Evolutionary conservation across 805 yeast species (phyloP), one percentile per base, ranked within the genome.

Genomic region (Kurtzmaniella fragi): DNA sequence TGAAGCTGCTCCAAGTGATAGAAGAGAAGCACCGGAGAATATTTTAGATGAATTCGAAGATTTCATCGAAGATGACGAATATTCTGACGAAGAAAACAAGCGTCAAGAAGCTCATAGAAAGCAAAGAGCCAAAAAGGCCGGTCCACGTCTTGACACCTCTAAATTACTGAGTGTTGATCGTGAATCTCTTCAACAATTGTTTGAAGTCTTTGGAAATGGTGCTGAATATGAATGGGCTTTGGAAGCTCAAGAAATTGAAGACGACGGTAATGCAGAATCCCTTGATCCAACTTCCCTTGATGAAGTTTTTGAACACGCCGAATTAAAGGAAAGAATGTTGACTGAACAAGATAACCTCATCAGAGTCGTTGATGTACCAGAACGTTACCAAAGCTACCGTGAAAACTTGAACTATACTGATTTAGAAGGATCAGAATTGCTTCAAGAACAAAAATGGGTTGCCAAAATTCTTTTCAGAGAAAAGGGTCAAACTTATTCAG

Each of bases 151-250:
- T 59, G 74, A 76, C 50, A 78, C 84, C 10, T 68, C 79, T 4
- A 78, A 77, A 48, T 66, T 78, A 31, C 71, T 82, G 1, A 77
- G 45, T 74, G 86, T 53, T 65, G 96, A 93, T 51, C 82, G 93
- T 40, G 98, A 93, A 52, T 86, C 87, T 57, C 77, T 91, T 47
- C 93, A 88, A 54, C 97, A 91, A 61, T 77, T 93, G 56, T 89
- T 81, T 54, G 99, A 93, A 58, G 87, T 93, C 11, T 93, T 93
- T 57, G 99, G 99, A 48, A 95, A 89, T 59, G 99, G 99, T 37
- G 89, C 82, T 47, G 97, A 91, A 55, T 93, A 93, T 61, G 96
- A 87, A 41, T 93, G 99, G 98, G 99, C 99, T 10, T 70, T 93
- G 40, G 96, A 88, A 54, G 93, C 87, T 23, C 96, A 90, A 63